Percentiles rank a stretch among this genome's conserved stretches.
These are phyloP conservation scores for Hemisphaericaspora nanyangensis DNA, from an alignment of 805 yeast species.

Conservation along the genomic window DNA sequence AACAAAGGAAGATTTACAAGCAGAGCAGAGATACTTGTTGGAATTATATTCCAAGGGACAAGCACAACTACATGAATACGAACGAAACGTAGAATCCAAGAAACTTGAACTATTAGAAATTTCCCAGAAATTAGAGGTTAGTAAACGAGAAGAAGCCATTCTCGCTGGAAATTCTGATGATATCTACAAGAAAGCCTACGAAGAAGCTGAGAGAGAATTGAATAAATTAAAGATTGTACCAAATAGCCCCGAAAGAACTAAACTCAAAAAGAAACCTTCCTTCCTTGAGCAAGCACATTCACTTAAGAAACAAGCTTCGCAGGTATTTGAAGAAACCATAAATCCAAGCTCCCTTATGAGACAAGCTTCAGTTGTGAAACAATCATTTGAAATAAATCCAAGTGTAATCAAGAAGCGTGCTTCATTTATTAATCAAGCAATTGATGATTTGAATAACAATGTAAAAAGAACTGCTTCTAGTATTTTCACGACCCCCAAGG, in stretches of 20 bases:
- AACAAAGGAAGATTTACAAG: conserved; percentile 5
- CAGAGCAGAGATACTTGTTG: conserved; percentile 12
- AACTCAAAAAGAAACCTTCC: not conserved
- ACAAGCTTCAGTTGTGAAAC: not conserved
- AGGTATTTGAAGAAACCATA: conserved; percentile 1
- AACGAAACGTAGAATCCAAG: conserved; percentile 31
- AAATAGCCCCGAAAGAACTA: not conserved
- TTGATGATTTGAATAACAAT: conserved; percentile 10
- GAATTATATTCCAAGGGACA: conserved; percentile 46
- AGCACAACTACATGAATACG: conserved; percentile 47
- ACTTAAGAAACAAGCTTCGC: conserved; percentile 1
- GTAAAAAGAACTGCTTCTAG: conserved; percentile 19
- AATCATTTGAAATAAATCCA: not conserved
- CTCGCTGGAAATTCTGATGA: conserved; percentile 1
- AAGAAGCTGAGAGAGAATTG: conserved; percentile 6
- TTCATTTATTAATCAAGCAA: conserved; percentile 3
- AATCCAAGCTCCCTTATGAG: not conserved
- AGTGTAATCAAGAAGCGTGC: conserved; percentile 6
- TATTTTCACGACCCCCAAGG: conserved; percentile 11
- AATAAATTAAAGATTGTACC: conserved; percentile 1
- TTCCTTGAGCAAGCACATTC: not conserved
- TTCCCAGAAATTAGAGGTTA: conserved; percentile 18
- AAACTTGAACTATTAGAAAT: conserved; percentile 34
- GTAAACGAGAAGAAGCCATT: conserved; percentile 10
- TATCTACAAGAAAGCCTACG: conserved; percentile 6